Conservation (phyloP, 345 rosid genomes). For the Excoecaria agallocha region DNA sequence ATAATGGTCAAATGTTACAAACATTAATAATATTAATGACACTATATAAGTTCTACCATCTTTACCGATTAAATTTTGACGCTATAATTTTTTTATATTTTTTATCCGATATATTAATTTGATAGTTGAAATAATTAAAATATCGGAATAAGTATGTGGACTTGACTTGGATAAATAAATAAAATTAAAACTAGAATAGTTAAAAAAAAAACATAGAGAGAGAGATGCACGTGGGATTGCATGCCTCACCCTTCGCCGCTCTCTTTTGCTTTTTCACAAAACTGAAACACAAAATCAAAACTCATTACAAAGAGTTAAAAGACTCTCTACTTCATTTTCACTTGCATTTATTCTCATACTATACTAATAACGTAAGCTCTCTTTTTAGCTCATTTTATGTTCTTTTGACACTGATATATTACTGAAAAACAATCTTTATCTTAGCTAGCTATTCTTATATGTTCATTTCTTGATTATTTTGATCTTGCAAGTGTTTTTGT, state of each 20-base stretch:
- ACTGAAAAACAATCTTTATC: background rate
- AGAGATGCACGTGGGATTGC: slow-evolving; percentile 42
- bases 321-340: background rate
- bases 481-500: background rate
- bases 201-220: background rate
- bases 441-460: background rate
- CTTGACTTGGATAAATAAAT: background rate
- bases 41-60: too few relatives aligned
- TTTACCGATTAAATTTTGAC: too few relatives aligned
- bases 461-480: slow-evolving; percentile 7
- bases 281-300: slow-evolving; percentile 22
- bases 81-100: too few relatives aligned
- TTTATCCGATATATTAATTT: too few relatives aligned
- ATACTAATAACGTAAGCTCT: too few relatives aligned
- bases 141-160: too few relatives aligned
- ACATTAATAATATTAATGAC: too few relatives aligned
- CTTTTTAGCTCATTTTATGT: background rate
- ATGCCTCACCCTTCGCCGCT: slow-evolving; percentile 32
- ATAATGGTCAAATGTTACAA: too few relatives aligned
- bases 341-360: too few relatives aligned
- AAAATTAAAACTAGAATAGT: background rate
- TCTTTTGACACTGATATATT: background rate
- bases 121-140: too few relatives aligned
- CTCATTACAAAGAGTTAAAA: background rate
- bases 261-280: slow-evolving; percentile 26